Percentiles rank a stretch among this genome's conserved stretches.
Conservation (phyloP, 805 yeast species). For the Hanseniaspora meyeri region DNA sequence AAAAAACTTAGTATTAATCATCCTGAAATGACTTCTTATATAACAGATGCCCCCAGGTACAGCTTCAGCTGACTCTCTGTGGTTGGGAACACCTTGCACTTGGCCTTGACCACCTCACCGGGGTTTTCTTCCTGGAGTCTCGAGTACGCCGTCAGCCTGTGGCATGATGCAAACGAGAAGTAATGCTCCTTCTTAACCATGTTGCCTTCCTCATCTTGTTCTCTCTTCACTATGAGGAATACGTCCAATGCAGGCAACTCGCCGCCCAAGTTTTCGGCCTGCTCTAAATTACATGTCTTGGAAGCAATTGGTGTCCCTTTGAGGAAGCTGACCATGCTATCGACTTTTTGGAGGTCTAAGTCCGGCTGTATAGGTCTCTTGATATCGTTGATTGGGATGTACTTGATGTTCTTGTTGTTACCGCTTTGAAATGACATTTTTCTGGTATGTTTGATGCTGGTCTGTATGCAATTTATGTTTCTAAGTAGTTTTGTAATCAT, state of each 20-base stretch:
- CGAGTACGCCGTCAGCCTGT: slow-evolving; percentile 78
- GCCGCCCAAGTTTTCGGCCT: slow-evolving; percentile 34
- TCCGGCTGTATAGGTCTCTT: slow-evolving; percentile 80
- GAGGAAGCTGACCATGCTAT: slow-evolving; percentile 63
- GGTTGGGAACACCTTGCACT: slow-evolving; percentile 62
- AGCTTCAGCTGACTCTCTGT: slow-evolving; percentile 54
- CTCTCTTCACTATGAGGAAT: slow-evolving; percentile 43
- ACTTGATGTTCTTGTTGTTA: slow-evolving; percentile 37
- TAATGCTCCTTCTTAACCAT: slow-evolving; percentile 31
- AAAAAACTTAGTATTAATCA: neutral
- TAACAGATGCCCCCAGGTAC: slow-evolving; percentile 46
- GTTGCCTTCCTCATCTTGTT: slow-evolving; percentile 33
- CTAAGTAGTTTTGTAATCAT: too few species aligned
- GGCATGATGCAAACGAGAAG: slow-evolving; percentile 87
- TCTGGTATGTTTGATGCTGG: neutral
- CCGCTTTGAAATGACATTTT: slow-evolving; percentile 61
- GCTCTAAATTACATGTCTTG: slow-evolving; percentile 39
- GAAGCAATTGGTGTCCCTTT: slow-evolving; percentile 54
- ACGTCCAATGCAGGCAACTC: slow-evolving; percentile 78
- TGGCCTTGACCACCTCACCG: slow-evolving; percentile 36
- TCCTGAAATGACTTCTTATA: neutral
- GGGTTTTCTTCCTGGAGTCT: slow-evolving; percentile 31
- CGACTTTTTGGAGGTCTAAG: slow-evolving; percentile 58
- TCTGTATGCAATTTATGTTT: neutral
- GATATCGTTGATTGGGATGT: slow-evolving; percentile 55